Evolutionary conservation across 192 early-diverging fungal genomes (phyloP).

Genomic region (Coemansia sp.): DNA sequence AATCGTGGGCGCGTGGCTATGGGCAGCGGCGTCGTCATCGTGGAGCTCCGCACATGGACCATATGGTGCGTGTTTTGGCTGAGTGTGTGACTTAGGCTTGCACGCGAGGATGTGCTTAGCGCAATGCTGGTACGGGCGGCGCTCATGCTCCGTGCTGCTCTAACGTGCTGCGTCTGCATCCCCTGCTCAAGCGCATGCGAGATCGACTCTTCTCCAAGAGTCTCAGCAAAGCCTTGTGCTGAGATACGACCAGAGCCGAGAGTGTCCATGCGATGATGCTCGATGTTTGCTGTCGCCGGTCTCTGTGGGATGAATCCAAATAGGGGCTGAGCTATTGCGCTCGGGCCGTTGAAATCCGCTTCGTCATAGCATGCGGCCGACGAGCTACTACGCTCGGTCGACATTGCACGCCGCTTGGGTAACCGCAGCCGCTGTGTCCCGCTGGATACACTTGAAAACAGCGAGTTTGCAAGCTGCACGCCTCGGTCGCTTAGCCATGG

Average conservation of each 20-base stretch:
- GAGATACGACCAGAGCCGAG: constrained; percentile 12
- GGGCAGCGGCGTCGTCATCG: constrained; percentile 33
- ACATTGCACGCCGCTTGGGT: constrained; percentile 44
- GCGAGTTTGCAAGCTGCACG: background rate
- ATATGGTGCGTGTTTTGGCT: constrained; percentile 34
- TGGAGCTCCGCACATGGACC: constrained; percentile 6
- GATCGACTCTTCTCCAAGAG: constrained; percentile 14
- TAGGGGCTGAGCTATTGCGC: constrained; percentile 22
- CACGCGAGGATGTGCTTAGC: constrained; percentile 29
- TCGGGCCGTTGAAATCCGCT: background rate
- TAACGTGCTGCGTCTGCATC: constrained; percentile 6
- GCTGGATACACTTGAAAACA: constrained; percentile 10
- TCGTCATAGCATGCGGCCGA: constrained; percentile 23
- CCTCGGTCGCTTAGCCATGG: constrained; percentile 22
- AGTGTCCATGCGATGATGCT: constrained; percentile 7
- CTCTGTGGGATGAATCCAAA: constrained; percentile 6
- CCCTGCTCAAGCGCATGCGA: constrained; percentile 5
- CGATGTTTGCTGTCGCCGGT: constrained; percentile 12
- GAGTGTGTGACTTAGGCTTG: constrained; percentile 34
- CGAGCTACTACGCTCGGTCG: constrained; percentile 36
- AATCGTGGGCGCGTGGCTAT: constrained; percentile 40
- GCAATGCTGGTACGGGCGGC: constrained; percentile 35
- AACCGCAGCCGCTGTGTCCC: constrained; percentile 39
- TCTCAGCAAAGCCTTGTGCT: constrained; percentile 14
- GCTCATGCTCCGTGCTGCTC: constrained; percentile 46